These are phyloP conservation scores for Fraxinus excelsior DNA, from an alignment of 257 asterid species.

Conservation along the genomic window DNA sequence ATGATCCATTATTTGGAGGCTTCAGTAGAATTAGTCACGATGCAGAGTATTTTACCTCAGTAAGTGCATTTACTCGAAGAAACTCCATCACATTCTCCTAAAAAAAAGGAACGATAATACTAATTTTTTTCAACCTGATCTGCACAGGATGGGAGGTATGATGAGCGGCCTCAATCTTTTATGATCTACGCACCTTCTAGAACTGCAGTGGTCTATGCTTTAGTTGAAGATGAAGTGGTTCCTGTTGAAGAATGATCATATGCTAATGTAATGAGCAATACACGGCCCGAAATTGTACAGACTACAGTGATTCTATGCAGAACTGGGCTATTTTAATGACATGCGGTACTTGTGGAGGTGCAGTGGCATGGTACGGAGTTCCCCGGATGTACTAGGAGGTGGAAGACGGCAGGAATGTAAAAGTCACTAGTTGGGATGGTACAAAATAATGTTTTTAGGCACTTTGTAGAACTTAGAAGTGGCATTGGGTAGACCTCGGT, in stretches of 20 bases:
- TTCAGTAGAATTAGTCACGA: constrained; percentile 65
- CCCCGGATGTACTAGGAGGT: background rate
- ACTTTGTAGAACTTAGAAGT: no score
- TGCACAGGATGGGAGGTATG: constrained; percentile 69
- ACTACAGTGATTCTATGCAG: background rate
- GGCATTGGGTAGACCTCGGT: no score
- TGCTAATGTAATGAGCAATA: background rate
- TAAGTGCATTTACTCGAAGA: no score
- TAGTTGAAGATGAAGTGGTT: constrained; percentile 36
- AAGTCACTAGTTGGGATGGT: constrained; percentile 5
- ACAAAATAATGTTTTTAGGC: constrained; percentile 9
- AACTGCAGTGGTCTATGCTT: constrained; percentile 85
- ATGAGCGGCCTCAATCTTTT: constrained; percentile 78
- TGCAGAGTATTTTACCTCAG: constrained; percentile 77
- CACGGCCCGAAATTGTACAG: background rate
- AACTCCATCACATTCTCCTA: no score
- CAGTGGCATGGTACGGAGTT: background rate
- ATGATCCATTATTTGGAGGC: constrained; percentile 75
- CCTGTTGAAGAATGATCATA: constrained; percentile 25
- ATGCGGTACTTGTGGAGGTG: background rate
- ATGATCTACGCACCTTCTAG: constrained; percentile 81
- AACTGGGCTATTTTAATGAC: no score
- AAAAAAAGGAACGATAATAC: no score
- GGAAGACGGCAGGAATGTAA: constrained; percentile 2
- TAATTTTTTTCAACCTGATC: constrained; percentile 7